phyloP scores from a whole-genome alignment of 352 stramenopile species.

The Detonula confervacea region DNA sequence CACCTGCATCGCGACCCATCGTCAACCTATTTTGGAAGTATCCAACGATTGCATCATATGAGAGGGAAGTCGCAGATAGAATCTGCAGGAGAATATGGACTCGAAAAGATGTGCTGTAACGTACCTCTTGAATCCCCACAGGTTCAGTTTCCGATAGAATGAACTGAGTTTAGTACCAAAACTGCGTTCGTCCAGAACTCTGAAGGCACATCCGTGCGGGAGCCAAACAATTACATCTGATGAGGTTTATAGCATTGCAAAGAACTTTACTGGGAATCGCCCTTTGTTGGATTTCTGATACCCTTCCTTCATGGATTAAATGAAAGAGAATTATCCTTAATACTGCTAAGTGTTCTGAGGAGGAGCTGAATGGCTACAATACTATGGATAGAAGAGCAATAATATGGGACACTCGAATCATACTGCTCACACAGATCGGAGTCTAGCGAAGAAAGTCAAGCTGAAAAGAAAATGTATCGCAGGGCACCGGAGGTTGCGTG shows the following conservation, averaged over 20 bases:
- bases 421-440: no score
- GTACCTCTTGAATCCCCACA: slow-evolving; percentile 79
- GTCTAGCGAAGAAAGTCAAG: no score
- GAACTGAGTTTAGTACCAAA: slow-evolving; percentile 63
- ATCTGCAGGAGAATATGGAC: neutral
- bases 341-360: no score
- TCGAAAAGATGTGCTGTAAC: slow-evolving; percentile 48
- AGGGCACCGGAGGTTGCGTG: no score
- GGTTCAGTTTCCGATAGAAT: slow-evolving; percentile 83
- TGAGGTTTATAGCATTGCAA: neutral
- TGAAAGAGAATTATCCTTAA: no score
- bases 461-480: no score
- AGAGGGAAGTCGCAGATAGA: neutral
- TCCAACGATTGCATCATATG: neutral
- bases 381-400: no score
- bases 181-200: slow-evolving; percentile 15
- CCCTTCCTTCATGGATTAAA: no score
- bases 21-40: neutral
- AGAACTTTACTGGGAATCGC: slow-evolving; percentile 28
- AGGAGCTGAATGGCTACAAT: no score
- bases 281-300: neutral
- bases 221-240: slow-evolving; percentile 17
- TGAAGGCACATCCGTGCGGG: slow-evolving; percentile 40
- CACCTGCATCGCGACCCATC: slow-evolving; percentile 6
- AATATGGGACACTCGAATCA: no score